Conservation (phyloP, 164 flowering plant genomes). For the Vitis rotundifolia region DNA sequence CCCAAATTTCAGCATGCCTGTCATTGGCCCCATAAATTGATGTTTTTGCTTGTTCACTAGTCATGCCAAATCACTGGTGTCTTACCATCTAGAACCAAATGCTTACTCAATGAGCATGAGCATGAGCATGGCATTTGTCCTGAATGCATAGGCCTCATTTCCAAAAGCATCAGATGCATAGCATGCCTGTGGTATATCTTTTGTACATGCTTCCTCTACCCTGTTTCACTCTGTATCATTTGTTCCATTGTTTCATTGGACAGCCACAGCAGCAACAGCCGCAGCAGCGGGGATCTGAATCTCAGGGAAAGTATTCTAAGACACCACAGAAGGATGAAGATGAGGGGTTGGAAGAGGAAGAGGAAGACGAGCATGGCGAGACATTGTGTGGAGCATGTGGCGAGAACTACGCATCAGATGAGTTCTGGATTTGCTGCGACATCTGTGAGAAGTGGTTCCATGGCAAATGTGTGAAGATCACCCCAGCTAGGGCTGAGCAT, state of each 20-base stretch:
- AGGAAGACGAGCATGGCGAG: conserved; percentile 77
- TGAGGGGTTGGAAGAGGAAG: conserved; percentile 63
- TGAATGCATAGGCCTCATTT: no score
- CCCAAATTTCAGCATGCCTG: no score
- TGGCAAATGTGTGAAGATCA: conserved; percentile 87
- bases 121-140: no score
- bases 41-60: no score
- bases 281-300: conserved; percentile 43
- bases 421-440: conserved; percentile 92
- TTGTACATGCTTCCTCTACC: no score
- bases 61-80: no score
- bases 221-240: no score
- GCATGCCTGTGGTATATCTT: no score
- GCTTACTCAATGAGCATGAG: no score
- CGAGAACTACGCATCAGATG: conserved; percentile 69
- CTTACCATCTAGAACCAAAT: no score
- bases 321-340: conserved; percentile 53
- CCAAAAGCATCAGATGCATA: no score
- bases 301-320: conserved; percentile 47
- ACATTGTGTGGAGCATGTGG: conserved; percentile 86
- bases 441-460: conserved; percentile 89
- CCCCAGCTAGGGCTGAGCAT: conserved; percentile 74
- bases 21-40: no score
- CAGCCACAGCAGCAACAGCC: conserved; percentile 24
- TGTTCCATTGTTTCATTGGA: background rate